These are phyloP conservation scores for Colletotrichum lupini DNA, from an alignment of 2,329 filamentous ascomycete species.

Conservation along the genomic window DNA sequence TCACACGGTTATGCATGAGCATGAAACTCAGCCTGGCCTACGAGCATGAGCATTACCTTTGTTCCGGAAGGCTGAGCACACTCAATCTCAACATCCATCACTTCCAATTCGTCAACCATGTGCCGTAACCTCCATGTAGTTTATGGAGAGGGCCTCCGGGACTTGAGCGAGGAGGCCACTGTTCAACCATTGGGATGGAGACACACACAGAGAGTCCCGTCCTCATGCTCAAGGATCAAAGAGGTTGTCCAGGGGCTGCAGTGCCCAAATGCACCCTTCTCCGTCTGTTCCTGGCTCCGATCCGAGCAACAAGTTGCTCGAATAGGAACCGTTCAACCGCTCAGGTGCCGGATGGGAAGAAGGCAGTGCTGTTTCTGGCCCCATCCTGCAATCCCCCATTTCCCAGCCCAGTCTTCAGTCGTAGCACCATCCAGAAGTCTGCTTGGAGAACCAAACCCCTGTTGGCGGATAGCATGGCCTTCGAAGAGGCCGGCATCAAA, in stretches of 20 bases:
- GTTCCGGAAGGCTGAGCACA: conserved; percentile 25
- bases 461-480: conserved; percentile 11
- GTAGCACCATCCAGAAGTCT: background rate
- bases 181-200: background rate
- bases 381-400: conserved; percentile 25
- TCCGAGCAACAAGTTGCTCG: conserved; percentile 9
- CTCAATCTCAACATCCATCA: conserved; percentile 9
- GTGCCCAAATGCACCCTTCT: background rate
- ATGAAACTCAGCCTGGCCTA: background rate
- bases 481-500: conserved; percentile 10
- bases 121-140: background rate
- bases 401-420: background rate
- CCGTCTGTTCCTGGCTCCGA: conserved; percentile 27
- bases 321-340: conserved; percentile 17
- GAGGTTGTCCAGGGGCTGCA: conserved; percentile 5
- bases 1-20: background rate
- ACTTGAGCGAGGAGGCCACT: conserved; percentile 11
- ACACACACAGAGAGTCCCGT: background rate
- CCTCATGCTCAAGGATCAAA: conserved; percentile 13
- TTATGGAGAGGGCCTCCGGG: background rate
- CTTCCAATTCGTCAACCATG: conserved; percentile 16
- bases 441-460: background rate
- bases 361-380: conserved; percentile 30
- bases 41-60: background rate
- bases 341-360: conserved; percentile 13